These are phyloP conservation scores for Hypomyces perniciosus DNA, from an alignment of 2,329 filamentous ascomycete genomes.

Conservation along the genomic window DNA sequence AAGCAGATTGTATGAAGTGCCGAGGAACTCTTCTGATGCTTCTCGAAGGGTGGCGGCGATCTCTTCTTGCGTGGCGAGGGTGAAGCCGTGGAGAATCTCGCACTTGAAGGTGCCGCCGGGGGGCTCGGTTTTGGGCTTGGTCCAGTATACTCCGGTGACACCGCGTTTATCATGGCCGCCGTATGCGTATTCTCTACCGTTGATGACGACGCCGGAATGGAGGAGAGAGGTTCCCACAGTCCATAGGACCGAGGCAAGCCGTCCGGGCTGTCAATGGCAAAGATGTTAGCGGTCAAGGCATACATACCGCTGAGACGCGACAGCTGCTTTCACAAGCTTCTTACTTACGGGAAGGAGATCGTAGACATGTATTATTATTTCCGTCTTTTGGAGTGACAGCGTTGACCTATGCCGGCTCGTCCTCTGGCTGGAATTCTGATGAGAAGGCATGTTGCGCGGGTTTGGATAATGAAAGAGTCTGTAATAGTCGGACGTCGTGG, in stretches of 20 bases:
- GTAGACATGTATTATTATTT: slow-evolving; percentile 72
- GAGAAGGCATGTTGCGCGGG: slow-evolving; percentile 21
- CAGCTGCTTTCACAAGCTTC: background rate
- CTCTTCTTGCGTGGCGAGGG: slow-evolving; percentile 60
- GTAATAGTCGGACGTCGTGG: slow-evolving; percentile 17
- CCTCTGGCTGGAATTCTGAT: slow-evolving; percentile 20
- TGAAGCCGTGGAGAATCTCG: slow-evolving; percentile 74
- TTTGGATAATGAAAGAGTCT: background rate
- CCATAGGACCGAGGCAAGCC: slow-evolving; percentile 72
- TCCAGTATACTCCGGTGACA: slow-evolving; percentile 79
- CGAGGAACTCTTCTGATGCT: slow-evolving; percentile 67
- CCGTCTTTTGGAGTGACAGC: slow-evolving; percentile 63
- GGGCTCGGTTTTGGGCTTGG: slow-evolving; percentile 63
- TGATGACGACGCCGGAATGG: slow-evolving; percentile 78
- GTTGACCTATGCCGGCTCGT: slow-evolving; percentile 53
- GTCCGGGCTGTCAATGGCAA: slow-evolving; percentile 52
- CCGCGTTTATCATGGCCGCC: slow-evolving; percentile 69
- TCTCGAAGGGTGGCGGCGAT: slow-evolving; percentile 63
- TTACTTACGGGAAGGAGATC: slow-evolving; percentile 62
- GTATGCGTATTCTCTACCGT: slow-evolving; percentile 75
- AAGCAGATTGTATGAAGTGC: slow-evolving; percentile 72
- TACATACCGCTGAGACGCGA: background rate
- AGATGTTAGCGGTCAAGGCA: slow-evolving; percentile 9
- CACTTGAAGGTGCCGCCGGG: slow-evolving; percentile 72
- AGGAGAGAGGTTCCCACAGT: slow-evolving; percentile 69